Conservation (phyloP, 345 rosid genomes). For the Murraya paniculata region DNA sequence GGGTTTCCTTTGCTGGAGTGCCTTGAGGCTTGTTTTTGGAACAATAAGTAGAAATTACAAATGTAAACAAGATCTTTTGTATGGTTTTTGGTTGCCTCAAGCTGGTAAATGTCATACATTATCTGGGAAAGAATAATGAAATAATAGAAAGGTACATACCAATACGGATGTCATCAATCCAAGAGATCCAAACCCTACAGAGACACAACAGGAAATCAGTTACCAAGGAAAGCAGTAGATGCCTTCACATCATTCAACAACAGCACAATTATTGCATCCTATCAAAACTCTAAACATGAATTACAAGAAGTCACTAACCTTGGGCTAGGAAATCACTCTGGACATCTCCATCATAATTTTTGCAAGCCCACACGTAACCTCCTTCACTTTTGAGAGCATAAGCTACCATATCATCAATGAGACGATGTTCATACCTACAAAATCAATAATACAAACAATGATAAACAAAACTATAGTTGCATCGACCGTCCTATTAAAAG, state of each 20-base stretch:
- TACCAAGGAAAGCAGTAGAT: background rate
- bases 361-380: slow-evolving; percentile 99
- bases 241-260: background rate
- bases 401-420: slow-evolving; percentile 99
- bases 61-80: background rate
- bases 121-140: background rate
- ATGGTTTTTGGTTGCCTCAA: background rate
- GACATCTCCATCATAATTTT: slow-evolving; percentile 99
- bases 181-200: slow-evolving; percentile 91
- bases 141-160: slow-evolving; percentile 38
- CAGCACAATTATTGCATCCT: background rate
- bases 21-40: background rate
- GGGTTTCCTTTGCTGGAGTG: background rate
- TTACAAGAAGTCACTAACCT: slow-evolving; percentile 40
- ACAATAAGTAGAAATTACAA: background rate
- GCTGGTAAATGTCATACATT: background rate
- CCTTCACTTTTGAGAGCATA: slow-evolving; percentile 97
- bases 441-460: slow-evolving; percentile 14
- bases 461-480: background rate
- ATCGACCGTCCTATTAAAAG: background rate
- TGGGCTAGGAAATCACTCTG: slow-evolving; percentile 99
- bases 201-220: slow-evolving; percentile 16
- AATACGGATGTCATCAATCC: slow-evolving; percentile 98
- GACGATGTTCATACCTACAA: slow-evolving; percentile 97
- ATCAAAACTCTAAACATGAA: background rate